These are phyloP conservation scores for Piper longum DNA, from an alignment of 164 flowering plant genomes.

Conservation along the genomic window DNA sequence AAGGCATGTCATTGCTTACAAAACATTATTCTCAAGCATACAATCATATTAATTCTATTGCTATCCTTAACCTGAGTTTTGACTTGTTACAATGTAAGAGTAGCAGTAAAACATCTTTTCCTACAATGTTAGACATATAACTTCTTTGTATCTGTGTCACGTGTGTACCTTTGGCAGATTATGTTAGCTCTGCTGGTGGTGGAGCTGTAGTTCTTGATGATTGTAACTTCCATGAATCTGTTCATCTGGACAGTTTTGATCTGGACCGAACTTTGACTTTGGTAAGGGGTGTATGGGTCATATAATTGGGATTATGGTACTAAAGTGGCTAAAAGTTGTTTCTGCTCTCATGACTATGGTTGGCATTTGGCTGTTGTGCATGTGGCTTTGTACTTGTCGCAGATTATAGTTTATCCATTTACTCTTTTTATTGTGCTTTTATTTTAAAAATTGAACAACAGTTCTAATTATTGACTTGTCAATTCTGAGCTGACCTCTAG, in stretches of 20 bases:
- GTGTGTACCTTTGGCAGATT: constrained; percentile 32
- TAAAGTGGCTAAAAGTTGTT: too few relatives aligned
- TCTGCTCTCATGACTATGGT: too few relatives aligned
- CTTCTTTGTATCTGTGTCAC: neutral
- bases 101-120: neutral
- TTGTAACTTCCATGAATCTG: constrained; percentile 97
- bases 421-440: too few relatives aligned
- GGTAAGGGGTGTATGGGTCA: constrained; percentile 31
- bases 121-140: neutral
- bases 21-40: too few relatives aligned
- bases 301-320: too few relatives aligned
- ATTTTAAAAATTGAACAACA: too few relatives aligned
- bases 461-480: too few relatives aligned
- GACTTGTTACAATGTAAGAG: too few relatives aligned
- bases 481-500: neutral
- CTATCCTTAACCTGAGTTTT: neutral
- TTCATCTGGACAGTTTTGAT: constrained; percentile 89
- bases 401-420: too few relatives aligned
- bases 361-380: too few relatives aligned
- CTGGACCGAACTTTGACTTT: constrained; percentile 66
- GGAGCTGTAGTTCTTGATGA: constrained; percentile 84
- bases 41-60: neutral
- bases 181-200: constrained; percentile 64
- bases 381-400: too few relatives aligned
- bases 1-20: too few relatives aligned